Base-by-base conservation (phyloP, 2,329 filamentous ascomycete genomes). In the Epichloe baconii region DNA sequence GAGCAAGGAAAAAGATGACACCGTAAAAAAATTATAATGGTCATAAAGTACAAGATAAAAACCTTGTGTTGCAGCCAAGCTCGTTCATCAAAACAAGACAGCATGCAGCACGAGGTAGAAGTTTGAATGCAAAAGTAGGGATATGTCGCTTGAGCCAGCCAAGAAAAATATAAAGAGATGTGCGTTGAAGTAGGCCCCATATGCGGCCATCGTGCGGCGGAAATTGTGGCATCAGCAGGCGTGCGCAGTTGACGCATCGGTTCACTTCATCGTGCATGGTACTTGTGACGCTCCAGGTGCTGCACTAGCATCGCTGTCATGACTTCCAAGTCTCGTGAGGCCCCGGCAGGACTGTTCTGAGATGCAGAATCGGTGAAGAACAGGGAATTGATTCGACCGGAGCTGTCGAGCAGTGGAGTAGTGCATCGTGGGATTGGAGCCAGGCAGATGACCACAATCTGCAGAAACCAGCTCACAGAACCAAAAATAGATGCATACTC, bases 61-160 rank as follows among this genome's bases (percentile, higher is more conserved):
- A 23, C 2, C 6, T 23, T 5, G 23, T 23, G 23, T 23, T 23
- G 23, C 23, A 23, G 34, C 23, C 23, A 26, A 26, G 6, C 23
- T 26, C 23, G 6, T 26, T 26, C 23, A 2, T 26, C 23, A 26
- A 7, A 7, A 7, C 23, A 6, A 7, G 23, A 5, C 7, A 26
- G 23, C 6, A 10, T 34, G 15, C 12, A 44, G 11, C 21, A 34
- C 3, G 8, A 44, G 26, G 34, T 19, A 15, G 8, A 36, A 40
- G 23, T 26, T 15, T n/a, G 2, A 12, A 48, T 5, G 38, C 14
- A 37, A 21, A 2, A 2, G 19, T 21, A 21, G 19, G 19, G 19
- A 21, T 26, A 41, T 40, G 45, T 53, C 53, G 52, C 52, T 59
- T 57, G 59, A 53, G 52, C 59, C 58, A 55, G 59, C 48, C 57